Percentiles rank a stretch among this genome's conserved stretches.
Conservation (phyloP, 1,284 basidiomycete species). For the Boletus semigastroideus region DNA sequence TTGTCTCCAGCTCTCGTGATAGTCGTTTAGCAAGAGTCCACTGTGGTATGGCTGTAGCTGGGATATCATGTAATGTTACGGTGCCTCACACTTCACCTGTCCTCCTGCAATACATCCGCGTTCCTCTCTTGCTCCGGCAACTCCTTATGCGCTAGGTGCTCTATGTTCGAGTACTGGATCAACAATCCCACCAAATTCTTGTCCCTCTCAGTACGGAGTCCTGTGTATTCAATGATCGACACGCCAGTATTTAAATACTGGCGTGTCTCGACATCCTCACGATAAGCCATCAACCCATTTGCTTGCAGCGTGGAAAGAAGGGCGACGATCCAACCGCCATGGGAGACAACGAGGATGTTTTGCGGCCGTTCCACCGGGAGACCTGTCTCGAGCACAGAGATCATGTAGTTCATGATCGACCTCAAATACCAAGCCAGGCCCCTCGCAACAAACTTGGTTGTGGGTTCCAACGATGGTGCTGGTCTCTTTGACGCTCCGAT, state of each 20-base stretch:
- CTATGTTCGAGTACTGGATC: constrained; percentile 51
- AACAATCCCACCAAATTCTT: constrained; percentile 39
- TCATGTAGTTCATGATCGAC: constrained; percentile 41
- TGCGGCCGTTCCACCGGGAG: constrained; percentile 15
- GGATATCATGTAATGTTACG: constrained; percentile 10
- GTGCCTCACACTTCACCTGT: not conserved
- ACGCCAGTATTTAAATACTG: constrained; percentile 56
- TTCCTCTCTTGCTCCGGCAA: constrained; percentile 42
- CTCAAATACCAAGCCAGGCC: constrained; percentile 60
- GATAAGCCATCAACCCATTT: constrained; percentile 39
- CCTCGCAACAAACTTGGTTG: constrained; percentile 44
- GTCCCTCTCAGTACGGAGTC: constrained; percentile 36
- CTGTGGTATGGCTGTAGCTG: constrained; percentile 9
- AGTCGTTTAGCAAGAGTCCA: not conserved
- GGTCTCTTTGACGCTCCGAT: constrained; percentile 15
- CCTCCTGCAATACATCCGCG: constrained; percentile 44
- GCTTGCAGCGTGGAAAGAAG: constrained; percentile 49
- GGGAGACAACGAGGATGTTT: constrained; percentile 58
- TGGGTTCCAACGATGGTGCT: constrained; percentile 38
- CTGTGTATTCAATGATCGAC: constrained; percentile 49
- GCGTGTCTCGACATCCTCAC: constrained; percentile 43
- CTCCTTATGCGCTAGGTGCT: constrained; percentile 44
- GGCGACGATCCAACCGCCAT: constrained; percentile 61
- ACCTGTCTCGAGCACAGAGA: constrained; percentile 20
- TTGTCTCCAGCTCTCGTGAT: not conserved